Conservation (phyloP, 2,329 filamentous ascomycete genomes). For the Colletotrichum magnum region DNA sequence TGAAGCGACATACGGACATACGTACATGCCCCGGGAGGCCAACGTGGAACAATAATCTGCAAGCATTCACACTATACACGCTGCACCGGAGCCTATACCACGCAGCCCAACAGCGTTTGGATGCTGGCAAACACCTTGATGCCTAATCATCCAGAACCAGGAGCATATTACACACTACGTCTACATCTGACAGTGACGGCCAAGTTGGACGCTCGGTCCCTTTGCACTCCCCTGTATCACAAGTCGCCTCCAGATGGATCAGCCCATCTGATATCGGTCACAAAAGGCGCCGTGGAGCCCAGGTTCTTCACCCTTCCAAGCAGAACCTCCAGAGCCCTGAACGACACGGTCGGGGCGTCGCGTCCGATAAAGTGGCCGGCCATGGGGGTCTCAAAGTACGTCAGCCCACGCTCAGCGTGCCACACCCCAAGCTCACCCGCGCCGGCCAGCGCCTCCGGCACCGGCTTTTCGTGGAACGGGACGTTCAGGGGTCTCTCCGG, state of each 20-base stretch:
- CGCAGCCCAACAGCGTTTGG: too few relatives aligned
- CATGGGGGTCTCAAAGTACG: constrained; percentile 74
- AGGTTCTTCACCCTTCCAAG: constrained; percentile 75
- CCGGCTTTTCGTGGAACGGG: constrained; percentile 62
- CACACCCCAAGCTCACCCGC: constrained; percentile 78
- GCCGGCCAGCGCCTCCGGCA: constrained; percentile 59
- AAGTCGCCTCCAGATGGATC: not conserved
- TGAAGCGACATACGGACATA: too few relatives aligned
- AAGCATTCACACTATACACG: too few relatives aligned
- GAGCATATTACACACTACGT: too few relatives aligned
- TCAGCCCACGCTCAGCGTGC: constrained; percentile 82
- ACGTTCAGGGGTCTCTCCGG: constrained; percentile 77
- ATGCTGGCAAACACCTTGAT: too few relatives aligned
- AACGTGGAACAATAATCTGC: too few relatives aligned
- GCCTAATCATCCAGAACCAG: too few relatives aligned
- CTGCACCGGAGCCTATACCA: too few relatives aligned
- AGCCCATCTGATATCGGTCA: not conserved
- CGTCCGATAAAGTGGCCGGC: constrained; percentile 79
- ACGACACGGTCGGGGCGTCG: constrained; percentile 77
- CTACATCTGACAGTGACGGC: too few relatives aligned
- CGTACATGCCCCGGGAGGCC: too few relatives aligned
- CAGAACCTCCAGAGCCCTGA: constrained; percentile 81
- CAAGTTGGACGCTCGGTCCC: too few relatives aligned
- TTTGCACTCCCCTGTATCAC: not conserved
- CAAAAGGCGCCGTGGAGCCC: constrained; percentile 1